Percentiles rank a stretch among this genome's conserved stretches.
These are phyloP conservation scores for Pythium angustatum DNA, from an alignment of 352 stramenopile species.

Conservation along the genomic window DNA sequence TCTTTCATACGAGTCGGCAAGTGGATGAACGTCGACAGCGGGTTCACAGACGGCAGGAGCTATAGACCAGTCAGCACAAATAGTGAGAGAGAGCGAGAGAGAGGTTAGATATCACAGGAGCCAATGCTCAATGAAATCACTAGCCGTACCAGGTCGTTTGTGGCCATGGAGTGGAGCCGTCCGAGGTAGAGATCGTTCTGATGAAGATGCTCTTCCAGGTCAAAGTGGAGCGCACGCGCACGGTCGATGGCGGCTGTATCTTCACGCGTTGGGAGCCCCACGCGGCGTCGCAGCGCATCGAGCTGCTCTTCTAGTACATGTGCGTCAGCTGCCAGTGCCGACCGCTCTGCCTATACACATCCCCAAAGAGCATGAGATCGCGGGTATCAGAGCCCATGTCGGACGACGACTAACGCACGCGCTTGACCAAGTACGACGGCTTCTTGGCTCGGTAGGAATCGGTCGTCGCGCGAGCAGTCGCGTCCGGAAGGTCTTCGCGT, in stretches of 20 bases:
- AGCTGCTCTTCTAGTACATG: background rate
- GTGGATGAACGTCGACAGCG: constrained; percentile 19
- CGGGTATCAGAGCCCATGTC: too few species aligned
- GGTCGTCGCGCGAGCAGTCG: too few species aligned
- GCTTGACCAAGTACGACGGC: too few species aligned
- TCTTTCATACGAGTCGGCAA: constrained; percentile 1
- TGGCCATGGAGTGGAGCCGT: constrained; percentile 19
- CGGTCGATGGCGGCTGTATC: background rate
- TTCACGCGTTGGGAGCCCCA: background rate
- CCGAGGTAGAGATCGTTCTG: constrained; percentile 10
- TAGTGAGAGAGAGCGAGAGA: background rate
- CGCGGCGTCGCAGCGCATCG: background rate
- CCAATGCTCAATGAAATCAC: too few species aligned
- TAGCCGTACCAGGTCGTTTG: constrained; percentile 8
- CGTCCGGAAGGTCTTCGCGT: too few species aligned
- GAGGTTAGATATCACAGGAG: too few species aligned
- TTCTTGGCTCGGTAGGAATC: too few species aligned
- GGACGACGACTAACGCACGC: too few species aligned
- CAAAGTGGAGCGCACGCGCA: background rate
- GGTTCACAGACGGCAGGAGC: constrained; percentile 10
- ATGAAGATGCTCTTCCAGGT: constrained; percentile 19
- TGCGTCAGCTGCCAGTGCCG: too few species aligned
- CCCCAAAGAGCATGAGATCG: too few species aligned
- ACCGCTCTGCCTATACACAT: too few species aligned
- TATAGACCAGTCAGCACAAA: too few species aligned